Evolutionary conservation across 805 yeast species (phyloP).

Genomic region (Wickerhamomyces canadensis): DNA sequence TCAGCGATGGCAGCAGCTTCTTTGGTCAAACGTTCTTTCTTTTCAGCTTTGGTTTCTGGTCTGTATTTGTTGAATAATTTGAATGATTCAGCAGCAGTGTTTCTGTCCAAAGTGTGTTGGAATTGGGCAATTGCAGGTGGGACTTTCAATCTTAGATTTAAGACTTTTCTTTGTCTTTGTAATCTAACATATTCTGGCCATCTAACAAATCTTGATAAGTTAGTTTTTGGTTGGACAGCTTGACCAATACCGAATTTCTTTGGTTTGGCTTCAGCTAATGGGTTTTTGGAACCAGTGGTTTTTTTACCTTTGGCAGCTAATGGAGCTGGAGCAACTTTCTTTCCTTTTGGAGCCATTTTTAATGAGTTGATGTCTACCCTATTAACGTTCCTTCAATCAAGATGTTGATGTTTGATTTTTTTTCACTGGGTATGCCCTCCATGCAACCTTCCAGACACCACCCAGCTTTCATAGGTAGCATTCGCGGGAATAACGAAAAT

Average conservation of each 20-base stretch:
- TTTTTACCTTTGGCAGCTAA: slow-evolving; percentile 68
- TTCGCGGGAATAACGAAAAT: too few relatives aligned
- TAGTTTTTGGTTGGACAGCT: slow-evolving; percentile 89
- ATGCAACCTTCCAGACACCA: too few relatives aligned
- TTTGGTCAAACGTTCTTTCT: slow-evolving; percentile 98
- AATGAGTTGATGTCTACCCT: neutral
- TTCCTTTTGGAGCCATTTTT: slow-evolving; percentile 17
- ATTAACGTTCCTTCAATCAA: neutral
- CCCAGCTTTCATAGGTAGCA: too few relatives aligned
- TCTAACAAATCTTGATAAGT: slow-evolving; percentile 94
- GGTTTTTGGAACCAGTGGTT: slow-evolving; percentile 63
- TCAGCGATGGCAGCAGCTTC: slow-evolving; percentile 99
- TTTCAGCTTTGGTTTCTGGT: slow-evolving; percentile 96
- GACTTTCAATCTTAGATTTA: slow-evolving; percentile 93
- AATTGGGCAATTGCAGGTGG: slow-evolving; percentile 98
- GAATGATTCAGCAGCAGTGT: slow-evolving; percentile 96
- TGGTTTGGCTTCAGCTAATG: slow-evolving; percentile 85
- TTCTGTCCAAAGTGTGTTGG: slow-evolving; percentile 94
- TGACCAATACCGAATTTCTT: slow-evolving; percentile 97
- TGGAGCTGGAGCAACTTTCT: slow-evolving; percentile 98
- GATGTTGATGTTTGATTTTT: neutral
- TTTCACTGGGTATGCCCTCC: too few relatives aligned
- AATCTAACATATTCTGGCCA: slow-evolving; percentile 99
- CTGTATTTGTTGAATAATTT: slow-evolving; percentile 98
- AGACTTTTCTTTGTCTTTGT: slow-evolving; percentile 98